Evolutionary conservation across 192 early-diverging fungal genomes (phyloP).

Genomic region (Umbelopsis sp.): DNA sequence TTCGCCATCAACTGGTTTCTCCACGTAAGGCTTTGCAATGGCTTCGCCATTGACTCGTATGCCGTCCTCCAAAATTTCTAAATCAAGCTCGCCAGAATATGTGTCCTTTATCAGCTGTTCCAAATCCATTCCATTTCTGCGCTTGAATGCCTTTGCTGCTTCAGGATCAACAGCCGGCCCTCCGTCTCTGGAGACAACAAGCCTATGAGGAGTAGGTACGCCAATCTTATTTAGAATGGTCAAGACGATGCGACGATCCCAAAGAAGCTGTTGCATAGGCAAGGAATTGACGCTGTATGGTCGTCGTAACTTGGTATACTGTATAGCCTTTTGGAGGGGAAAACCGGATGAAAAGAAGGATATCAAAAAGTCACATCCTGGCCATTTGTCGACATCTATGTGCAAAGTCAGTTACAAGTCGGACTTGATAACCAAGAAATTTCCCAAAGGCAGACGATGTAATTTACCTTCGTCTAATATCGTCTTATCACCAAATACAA

Average conservation of each 20-base stretch:
- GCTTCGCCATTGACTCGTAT: slow-evolving; percentile 69
- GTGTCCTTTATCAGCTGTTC: slow-evolving; percentile 19
- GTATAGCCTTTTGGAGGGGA: slow-evolving; percentile 89
- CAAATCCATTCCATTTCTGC: slow-evolving; percentile 30
- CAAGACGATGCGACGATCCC: slow-evolving; percentile 88
- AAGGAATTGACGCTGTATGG: slow-evolving; percentile 96
- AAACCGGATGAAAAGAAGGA: slow-evolving; percentile 95
- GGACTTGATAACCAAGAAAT: not conserved
- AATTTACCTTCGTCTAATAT: slow-evolving; percentile 87
- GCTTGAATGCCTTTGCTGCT: slow-evolving; percentile 23
- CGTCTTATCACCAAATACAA: slow-evolving; percentile 96
- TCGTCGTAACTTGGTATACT: slow-evolving; percentile 78
- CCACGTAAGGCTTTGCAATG: slow-evolving; percentile 94
- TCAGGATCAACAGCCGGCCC: slow-evolving; percentile 47
- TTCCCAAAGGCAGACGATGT: not conserved
- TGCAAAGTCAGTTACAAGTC: not conserved
- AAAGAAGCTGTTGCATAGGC: slow-evolving; percentile 82
- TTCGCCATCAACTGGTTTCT: slow-evolving; percentile 94
- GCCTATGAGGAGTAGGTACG: slow-evolving; percentile 79
- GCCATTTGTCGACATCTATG: slow-evolving; percentile 84
- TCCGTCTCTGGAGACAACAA: slow-evolving; percentile 72
- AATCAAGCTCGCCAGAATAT: not conserved
- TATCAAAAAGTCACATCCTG: slow-evolving; percentile 92
- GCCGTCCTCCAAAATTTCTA: slow-evolving; percentile 52
- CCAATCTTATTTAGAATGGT: slow-evolving; percentile 75